A percentile compares a stretch with the other conserved stretches of the same genome.
Evolutionary conservation across 768 basidiomycete species (phyloP).

Genomic region (Neoboletus brunneissimus): DNA sequence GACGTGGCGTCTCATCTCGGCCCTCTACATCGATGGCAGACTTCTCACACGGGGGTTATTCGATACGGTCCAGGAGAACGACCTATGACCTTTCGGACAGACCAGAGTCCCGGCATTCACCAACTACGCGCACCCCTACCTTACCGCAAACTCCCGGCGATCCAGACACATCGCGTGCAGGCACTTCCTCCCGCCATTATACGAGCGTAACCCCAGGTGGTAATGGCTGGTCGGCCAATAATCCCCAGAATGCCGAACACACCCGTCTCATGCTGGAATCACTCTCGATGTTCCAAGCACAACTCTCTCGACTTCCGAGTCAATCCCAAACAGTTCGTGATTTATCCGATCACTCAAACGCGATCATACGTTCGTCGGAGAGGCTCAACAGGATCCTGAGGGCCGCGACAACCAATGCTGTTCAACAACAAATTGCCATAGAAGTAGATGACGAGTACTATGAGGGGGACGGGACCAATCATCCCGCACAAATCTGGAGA

Average conservation of each 20-base stretch:
- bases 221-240: constrained; percentile 11
- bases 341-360: constrained; percentile 58
- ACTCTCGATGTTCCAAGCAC: constrained; percentile 64
- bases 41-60: constrained; percentile 33
- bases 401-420: constrained; percentile 50
- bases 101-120: constrained; percentile 17
- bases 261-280: constrained; percentile 68
- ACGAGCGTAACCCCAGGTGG: constrained; percentile 18
- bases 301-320: constrained; percentile 54
- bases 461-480: constrained; percentile 26
- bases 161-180: constrained; percentile 11
- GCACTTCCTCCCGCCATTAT: constrained; percentile 11
- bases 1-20: constrained; percentile 27
- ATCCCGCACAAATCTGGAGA: constrained; percentile 61
- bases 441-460: constrained; percentile 56
- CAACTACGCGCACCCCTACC: constrained; percentile 6
- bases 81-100: constrained; percentile 27
- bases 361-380: constrained; percentile 63
- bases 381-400: constrained; percentile 62
- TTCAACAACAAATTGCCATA: constrained; percentile 73
- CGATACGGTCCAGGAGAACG: constrained; percentile 22
- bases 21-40: constrained; percentile 59
- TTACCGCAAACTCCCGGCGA: constrained; percentile 20
- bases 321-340: constrained; percentile 48
- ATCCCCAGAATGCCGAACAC: constrained; percentile 49